Percentiles rank a stretch among this genome's conserved stretches.
phyloP scores from a whole-genome alignment of 805 yeast genomes.

The Saccharomycopsis sp. region DNA sequence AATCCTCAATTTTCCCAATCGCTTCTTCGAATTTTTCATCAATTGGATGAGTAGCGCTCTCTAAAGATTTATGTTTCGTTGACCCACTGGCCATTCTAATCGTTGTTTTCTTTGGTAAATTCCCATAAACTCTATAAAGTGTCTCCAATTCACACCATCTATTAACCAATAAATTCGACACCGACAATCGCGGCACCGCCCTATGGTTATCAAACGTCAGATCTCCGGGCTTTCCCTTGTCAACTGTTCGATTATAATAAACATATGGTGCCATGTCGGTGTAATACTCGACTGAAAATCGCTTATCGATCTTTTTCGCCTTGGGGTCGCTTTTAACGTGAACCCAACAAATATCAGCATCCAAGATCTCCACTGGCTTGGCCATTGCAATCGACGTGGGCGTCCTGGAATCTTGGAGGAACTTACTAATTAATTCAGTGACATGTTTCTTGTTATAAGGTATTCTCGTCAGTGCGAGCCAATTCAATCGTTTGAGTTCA shows the following conservation, averaged over 20 bases:
- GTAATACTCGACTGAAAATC: conserved; percentile 15
- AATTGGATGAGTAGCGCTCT: conserved; percentile 38
- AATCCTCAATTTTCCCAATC: conserved; percentile 1
- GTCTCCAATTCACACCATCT: conserved; percentile 65
- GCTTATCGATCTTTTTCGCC: conserved; percentile 3
- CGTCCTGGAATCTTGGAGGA: no score
- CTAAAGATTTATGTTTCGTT: conserved; percentile 41
- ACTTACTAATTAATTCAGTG: no score
- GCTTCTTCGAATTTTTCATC: conserved; percentile 18
- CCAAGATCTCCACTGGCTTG: no score
- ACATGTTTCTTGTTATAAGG: no score
- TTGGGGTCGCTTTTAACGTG: no score
- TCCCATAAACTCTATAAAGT: conserved; percentile 46
- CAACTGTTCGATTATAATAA: not conserved
- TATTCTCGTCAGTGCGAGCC: no score
- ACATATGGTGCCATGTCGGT: not conserved
- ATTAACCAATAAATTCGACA: conserved; percentile 51
- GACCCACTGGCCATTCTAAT: conserved; percentile 42
- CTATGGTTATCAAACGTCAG: not conserved
- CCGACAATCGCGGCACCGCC: conserved; percentile 39
- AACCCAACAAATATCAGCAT: no score
- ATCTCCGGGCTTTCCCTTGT: not conserved
- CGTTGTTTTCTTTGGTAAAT: conserved; percentile 24
- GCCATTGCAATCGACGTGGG: no score
- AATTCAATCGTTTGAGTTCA: no score